Evolutionary conservation across 208 protist species (phyloP).

Genomic region (Trypanosoma platydactyli): DNA sequence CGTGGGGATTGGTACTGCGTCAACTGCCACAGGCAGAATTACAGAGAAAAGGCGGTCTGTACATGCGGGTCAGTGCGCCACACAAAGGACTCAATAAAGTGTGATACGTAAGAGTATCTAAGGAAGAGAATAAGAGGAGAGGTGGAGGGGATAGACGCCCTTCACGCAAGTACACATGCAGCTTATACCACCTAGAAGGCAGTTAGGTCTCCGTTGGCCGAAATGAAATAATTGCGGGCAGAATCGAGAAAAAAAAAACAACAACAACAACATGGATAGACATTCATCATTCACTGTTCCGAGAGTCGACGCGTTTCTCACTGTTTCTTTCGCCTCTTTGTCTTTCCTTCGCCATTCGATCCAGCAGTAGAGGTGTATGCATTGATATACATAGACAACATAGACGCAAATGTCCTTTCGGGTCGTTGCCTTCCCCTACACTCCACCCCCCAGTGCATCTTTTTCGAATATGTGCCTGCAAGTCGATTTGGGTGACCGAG

Average conservation of each 20-base stretch:
- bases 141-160: background rate
- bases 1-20: constrained; percentile 71
- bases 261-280: background rate
- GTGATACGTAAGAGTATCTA: background rate
- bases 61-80: constrained; percentile 36
- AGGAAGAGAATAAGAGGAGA: background rate
- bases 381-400: background rate
- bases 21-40: constrained; percentile 55
- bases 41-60: constrained; percentile 52
- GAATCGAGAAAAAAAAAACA: constrained; percentile 9
- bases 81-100: constrained; percentile 1
- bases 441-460: constrained; percentile 12
- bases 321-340: background rate
- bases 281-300: background rate
- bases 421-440: constrained; percentile 29
- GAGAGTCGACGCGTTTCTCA: background rate
- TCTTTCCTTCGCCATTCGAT: background rate
- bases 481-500: background rate
- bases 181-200: too few species aligned
- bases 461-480: constrained; percentile 11
- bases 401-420: constrained; percentile 2
- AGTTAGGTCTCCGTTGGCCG: too few species aligned
- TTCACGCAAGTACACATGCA: background rate
- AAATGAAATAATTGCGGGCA: too few species aligned
- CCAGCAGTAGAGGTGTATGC: too few species aligned